Evolutionary conservation across 306 rosid species (phyloP).

Genomic region (Styphnolobium japonicum): DNA sequence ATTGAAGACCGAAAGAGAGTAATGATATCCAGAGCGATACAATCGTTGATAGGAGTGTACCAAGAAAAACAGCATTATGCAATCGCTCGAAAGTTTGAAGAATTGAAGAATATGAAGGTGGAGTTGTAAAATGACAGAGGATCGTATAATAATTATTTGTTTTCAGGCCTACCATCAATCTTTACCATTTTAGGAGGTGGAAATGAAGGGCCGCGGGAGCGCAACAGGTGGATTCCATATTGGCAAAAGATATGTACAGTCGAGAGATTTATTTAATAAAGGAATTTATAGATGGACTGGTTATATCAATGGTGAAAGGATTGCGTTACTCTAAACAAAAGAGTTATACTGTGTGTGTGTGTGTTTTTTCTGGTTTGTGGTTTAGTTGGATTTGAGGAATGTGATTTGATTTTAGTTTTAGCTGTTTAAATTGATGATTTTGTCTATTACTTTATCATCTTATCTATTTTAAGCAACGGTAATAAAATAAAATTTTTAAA

Average conservation of each 20-base stretch:
- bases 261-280: background rate
- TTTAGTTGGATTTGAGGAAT: no score
- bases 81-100: constrained; percentile 60
- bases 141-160: background rate
- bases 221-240: background rate
- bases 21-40: constrained; percentile 63
- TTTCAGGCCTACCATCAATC: background rate
- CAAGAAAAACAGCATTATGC: constrained; percentile 45
- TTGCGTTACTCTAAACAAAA: background rate
- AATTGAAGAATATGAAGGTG: constrained; percentile 40
- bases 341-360: background rate
- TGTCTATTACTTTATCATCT: no score
- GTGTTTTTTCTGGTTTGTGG: background rate
- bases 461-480: no score
- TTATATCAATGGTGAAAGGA: background rate
- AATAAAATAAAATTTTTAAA: no score
- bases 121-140: background rate
- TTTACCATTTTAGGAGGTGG: background rate
- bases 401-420: no score
- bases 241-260: background rate
- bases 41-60: constrained; percentile 63
- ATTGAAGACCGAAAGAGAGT: constrained; percentile 54
- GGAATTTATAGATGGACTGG: background rate
- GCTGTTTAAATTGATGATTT: no score
- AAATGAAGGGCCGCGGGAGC: background rate